phyloP scores from a whole-genome alignment of 2,329 filamentous ascomycete genomes.

The Karstenula rhodostoma region DNA sequence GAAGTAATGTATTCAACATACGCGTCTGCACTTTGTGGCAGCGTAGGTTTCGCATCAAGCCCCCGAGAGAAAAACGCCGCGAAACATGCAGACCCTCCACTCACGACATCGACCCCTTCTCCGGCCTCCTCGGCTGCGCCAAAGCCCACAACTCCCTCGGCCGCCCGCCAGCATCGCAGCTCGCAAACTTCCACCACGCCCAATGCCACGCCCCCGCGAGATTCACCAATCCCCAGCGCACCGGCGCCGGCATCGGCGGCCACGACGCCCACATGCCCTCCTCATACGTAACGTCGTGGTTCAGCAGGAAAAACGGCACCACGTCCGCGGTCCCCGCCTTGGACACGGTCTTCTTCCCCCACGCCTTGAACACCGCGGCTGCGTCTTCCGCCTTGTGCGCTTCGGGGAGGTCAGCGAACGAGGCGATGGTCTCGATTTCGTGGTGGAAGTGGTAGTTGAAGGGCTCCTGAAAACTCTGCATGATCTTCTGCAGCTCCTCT shows the following conservation, averaged over 20 bases:
- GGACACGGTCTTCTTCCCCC: conserved; percentile 70
- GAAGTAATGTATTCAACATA: too few species aligned
- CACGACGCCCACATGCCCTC: conserved; percentile 68
- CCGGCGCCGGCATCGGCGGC: conserved; percentile 69
- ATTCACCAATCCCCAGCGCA: conserved; percentile 68
- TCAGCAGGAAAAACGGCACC: conserved; percentile 71
- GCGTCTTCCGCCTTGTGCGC: conserved; percentile 60
- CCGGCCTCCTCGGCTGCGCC: conserved; percentile 13
- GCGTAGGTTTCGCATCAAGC: too few species aligned
- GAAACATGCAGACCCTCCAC: too few species aligned
- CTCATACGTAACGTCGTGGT: conserved; percentile 67
- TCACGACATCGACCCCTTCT: neutral
- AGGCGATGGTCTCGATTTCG: conserved; percentile 44
- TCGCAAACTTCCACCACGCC: conserved; percentile 71
- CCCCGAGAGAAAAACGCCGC: too few species aligned
- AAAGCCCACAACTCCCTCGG: conserved; percentile 63
- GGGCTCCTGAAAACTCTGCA: conserved; percentile 37
- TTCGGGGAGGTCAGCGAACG: conserved; percentile 57
- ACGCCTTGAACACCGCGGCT: conserved; percentile 63
- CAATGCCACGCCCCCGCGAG: conserved; percentile 65
- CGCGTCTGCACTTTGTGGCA: too few species aligned
- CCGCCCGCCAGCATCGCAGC: conserved; percentile 63
- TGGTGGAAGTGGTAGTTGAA: conserved; percentile 45
- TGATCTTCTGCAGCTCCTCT: conserved; percentile 32
- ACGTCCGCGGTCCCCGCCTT: conserved; percentile 68